Conservation (phyloP, 352 stramenopile genomes). For the Peronospora belbahrii region DNA sequence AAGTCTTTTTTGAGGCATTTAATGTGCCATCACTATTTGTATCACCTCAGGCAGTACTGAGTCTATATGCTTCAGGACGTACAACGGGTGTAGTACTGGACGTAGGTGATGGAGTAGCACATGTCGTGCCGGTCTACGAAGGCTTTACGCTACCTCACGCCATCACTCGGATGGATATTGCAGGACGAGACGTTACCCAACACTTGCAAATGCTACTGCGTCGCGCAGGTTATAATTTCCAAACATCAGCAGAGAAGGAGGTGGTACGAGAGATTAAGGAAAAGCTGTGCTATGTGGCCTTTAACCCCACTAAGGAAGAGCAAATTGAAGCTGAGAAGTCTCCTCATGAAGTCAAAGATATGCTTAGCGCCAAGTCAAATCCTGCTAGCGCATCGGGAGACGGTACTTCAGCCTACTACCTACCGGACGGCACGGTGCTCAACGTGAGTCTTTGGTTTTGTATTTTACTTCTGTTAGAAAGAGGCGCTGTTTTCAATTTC, state of each 20-base stretch:
- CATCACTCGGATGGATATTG: constrained; percentile 75
- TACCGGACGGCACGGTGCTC: constrained; percentile 78
- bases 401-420: constrained; percentile 65
- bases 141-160: constrained; percentile 75
- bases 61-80: constrained; percentile 82
- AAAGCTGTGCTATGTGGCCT: constrained; percentile 79
- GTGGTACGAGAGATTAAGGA: constrained; percentile 88
- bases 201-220: constrained; percentile 74
- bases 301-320: constrained; percentile 80
- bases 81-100: constrained; percentile 86
- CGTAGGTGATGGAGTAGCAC: constrained; percentile 80
- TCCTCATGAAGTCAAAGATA: constrained; percentile 38
- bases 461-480: neutral
- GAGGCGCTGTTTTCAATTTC: neutral
- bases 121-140: constrained; percentile 85
- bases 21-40: constrained; percentile 84
- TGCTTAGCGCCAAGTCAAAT: constrained; percentile 46
- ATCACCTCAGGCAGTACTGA: constrained; percentile 78
- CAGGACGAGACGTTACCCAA: constrained; percentile 75
- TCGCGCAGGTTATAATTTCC: constrained; percentile 78
- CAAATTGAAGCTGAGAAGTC: constrained; percentile 70
- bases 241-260: constrained; percentile 83
- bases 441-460: constrained; percentile 36
- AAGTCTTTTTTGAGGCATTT: constrained; percentile 85
- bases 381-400: constrained; percentile 23